Conservation (phyloP, 306 rosid genomes). For the Castanea mollissima region DNA sequence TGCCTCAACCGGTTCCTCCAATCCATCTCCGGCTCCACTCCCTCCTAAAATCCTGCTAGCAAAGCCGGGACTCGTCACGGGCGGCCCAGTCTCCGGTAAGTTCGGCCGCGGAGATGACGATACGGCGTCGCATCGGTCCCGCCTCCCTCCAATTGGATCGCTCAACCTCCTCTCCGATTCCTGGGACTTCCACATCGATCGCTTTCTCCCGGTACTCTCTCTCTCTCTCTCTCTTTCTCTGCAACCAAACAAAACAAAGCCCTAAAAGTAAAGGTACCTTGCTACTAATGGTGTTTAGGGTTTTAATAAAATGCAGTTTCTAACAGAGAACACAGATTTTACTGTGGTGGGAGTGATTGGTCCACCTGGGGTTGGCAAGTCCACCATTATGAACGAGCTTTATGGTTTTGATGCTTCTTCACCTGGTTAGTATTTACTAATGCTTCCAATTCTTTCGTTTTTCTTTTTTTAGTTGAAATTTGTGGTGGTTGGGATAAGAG, state of each 20-base stretch:
- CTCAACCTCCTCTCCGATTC: conserved; percentile 91
- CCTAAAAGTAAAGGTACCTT: too few relatives aligned
- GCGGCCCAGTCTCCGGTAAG: conserved; percentile 48
- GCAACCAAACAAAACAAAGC: neutral
- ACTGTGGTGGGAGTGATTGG: conserved; percentile 88
- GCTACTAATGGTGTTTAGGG: neutral
- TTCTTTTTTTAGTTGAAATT: neutral
- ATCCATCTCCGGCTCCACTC: conserved; percentile 43
- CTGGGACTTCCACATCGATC: conserved; percentile 88
- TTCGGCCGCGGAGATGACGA: conserved; percentile 77
- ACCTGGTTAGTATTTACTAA: conserved; percentile 48
- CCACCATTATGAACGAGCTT: conserved; percentile 80
- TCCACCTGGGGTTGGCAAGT: conserved; percentile 83
- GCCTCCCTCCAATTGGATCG: conserved; percentile 78
- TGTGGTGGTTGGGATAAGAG: too few relatives aligned
- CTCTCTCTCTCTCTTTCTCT: neutral
- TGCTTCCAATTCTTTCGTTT: neutral
- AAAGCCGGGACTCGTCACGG: conserved; percentile 68
- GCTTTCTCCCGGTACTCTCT: conserved; percentile 73
- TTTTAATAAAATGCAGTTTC: conserved; percentile 49
- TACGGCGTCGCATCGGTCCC: conserved; percentile 58
- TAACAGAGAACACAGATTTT: conserved; percentile 84
- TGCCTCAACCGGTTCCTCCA: conserved; percentile 20
- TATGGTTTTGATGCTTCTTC: conserved; percentile 81
- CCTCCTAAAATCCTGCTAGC: conserved; percentile 81